These are phyloP conservation scores for Hypoxylon crocopeplum DNA, from an alignment of 495 filamentous ascomycete genomes.

Conservation along the genomic window DNA sequence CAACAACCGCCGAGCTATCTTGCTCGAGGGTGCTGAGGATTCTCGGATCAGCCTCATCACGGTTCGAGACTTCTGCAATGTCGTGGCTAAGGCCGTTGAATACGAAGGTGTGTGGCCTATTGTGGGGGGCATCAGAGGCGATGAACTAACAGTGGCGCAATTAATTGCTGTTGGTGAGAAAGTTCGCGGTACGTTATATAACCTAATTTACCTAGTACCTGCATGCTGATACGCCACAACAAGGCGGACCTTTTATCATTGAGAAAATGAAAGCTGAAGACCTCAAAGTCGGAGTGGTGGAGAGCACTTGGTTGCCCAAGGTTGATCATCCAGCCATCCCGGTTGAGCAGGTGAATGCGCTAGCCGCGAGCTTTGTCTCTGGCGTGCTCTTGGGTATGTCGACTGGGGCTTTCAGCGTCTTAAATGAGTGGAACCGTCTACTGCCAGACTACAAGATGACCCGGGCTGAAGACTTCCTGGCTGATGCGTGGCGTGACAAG, in stretches of 20 bases:
- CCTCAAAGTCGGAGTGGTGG: slow-evolving; percentile 52
- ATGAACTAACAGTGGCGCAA: slow-evolving; percentile 47
- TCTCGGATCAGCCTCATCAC: slow-evolving; percentile 54
- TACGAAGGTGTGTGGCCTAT: slow-evolving; percentile 63
- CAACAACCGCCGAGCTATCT: slow-evolving; percentile 54
- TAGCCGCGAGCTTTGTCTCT: slow-evolving; percentile 43
- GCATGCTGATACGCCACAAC: slow-evolving; percentile 9
- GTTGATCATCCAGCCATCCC: slow-evolving; percentile 53
- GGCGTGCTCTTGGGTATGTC: slow-evolving; percentile 51
- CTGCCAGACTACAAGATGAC: slow-evolving; percentile 61
- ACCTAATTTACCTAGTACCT: not conserved
- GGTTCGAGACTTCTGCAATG: slow-evolving; percentile 51
- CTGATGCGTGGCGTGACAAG: slow-evolving; percentile 57
- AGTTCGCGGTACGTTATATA: slow-evolving; percentile 53
- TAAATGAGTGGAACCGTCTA: slow-evolving; percentile 60
- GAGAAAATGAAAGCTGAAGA: slow-evolving; percentile 55
- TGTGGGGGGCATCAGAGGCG: slow-evolving; percentile 60
- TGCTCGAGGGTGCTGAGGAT: slow-evolving; percentile 55
- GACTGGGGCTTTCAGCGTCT: slow-evolving; percentile 49
- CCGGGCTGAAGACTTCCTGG: slow-evolving; percentile 54
- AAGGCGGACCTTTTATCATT: slow-evolving; percentile 44
- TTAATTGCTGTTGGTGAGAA: slow-evolving; percentile 55
- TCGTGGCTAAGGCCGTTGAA: slow-evolving; percentile 59
- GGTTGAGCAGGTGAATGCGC: slow-evolving; percentile 44
- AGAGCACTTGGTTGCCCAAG: slow-evolving; percentile 52